Evolutionary conservation across 306 rosid genomes (phyloP), one percentile per base, ranked within the genome.

Genomic region (Carpinus viminea): DNA sequence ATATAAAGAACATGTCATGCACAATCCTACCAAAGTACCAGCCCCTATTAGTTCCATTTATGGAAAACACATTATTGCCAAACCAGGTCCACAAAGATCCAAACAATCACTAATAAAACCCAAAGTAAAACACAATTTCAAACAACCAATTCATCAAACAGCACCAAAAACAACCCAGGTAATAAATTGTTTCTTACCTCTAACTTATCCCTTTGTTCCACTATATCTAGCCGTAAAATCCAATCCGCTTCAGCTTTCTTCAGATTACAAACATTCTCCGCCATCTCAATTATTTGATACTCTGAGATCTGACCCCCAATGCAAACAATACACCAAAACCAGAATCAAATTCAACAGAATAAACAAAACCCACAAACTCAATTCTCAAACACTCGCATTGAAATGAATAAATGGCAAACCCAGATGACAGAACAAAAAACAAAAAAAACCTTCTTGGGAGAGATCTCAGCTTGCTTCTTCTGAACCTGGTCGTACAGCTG

Each of bases 201-300:
- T 56, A 92, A 76, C 79, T 78, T 85, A 85, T 95, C 91, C 80
- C 76, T 93, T 75, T 91, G 85, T 79, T 95, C 98, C 52, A 91
- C 93, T 50, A 92, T 84, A 76, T 95, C 98, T 72, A 95, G 91
- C 82, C 82, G 85, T 82, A 95, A 81, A 73, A 95, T 92, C 98
- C 98, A 95, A 87, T 95, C 98, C 17, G 97, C 98, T 85, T 92
- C 98, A 0, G 84, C 87, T 84, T 91, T 95, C 88, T 92, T 95
- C 87, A 95, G 85, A 85, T 91, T 91, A 74, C 98, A 95, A 77
- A 90, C 93, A 86, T 91, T 95, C 96, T 95, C 98, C 52, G 93
- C 85, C 73, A 95, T 89, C 88, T 95, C 98, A 81, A 95, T 95
- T 45, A 95, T 90, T 76, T 92, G 91, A 84, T 85, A 86, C 87